Conservation (phyloP, 2,329 filamentous ascomycete genomes). For the Fusarium cyanostomum region DNA sequence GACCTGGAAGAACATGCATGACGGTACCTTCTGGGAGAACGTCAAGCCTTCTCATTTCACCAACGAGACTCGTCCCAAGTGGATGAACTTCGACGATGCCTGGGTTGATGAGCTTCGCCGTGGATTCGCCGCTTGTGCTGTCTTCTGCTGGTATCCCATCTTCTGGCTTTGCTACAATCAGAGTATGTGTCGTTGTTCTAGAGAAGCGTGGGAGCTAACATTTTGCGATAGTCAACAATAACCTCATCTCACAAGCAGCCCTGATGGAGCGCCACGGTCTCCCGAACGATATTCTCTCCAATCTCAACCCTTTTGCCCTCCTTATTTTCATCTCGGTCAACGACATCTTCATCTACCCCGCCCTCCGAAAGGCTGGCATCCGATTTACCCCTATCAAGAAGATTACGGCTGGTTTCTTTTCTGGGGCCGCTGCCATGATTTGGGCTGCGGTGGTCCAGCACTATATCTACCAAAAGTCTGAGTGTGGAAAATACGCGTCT, state of each 20-base stretch:
- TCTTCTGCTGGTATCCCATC: slow-evolving; percentile 75
- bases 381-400: slow-evolving; percentile 79
- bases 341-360: slow-evolving; percentile 74
- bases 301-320: slow-evolving; percentile 77
- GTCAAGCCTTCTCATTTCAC: slow-evolving; percentile 74
- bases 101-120: slow-evolving; percentile 81
- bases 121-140: slow-evolving; percentile 72
- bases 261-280: slow-evolving; percentile 74
- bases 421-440: slow-evolving; percentile 68
- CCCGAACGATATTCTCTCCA: slow-evolving; percentile 80
- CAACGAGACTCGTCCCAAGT: slow-evolving; percentile 63
- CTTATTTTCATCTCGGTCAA: slow-evolving; percentile 78
- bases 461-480: slow-evolving; percentile 71
- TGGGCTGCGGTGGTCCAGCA: slow-evolving; percentile 64
- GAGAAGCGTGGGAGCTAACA: slow-evolving; percentile 16
- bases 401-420: slow-evolving; percentile 75
- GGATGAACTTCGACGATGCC: slow-evolving; percentile 83
- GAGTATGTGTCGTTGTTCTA: slow-evolving; percentile 38
- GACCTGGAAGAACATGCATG: slow-evolving; percentile 67
- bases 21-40: slow-evolving; percentile 69
- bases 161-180: slow-evolving; percentile 64
- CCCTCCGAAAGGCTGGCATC: slow-evolving; percentile 70
- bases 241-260: slow-evolving; percentile 69
- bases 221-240: slow-evolving; percentile 59
- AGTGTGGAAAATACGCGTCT: slow-evolving; percentile 61